Percentiles rank a stretch among this genome's conserved stretches.
Conservation (phyloP, 2,329 filamentous ascomycete species). For the Pseudopyricularia cyperi region DNA sequence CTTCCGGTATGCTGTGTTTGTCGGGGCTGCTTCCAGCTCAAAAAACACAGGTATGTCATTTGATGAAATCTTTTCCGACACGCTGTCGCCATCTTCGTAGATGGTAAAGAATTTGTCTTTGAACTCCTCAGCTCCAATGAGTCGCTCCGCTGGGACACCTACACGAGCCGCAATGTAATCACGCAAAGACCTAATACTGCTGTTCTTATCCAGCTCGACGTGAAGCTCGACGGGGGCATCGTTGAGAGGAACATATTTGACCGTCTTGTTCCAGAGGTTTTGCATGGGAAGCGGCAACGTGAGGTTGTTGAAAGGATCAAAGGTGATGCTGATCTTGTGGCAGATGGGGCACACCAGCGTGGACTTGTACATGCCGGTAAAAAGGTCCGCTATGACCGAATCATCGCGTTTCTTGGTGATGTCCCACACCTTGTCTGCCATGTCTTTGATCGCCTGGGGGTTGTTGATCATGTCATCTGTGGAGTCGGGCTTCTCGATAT, state of each 20-base stretch:
- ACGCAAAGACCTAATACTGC: conserved; percentile 55
- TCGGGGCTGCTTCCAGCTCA: conserved; percentile 68
- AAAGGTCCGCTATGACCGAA: conserved; percentile 88
- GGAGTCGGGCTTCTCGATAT: conserved; percentile 94
- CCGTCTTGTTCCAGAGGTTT: conserved; percentile 61
- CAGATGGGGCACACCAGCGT: conserved; percentile 86
- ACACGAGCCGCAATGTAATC: conserved; percentile 55
- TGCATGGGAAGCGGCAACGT: conserved; percentile 84
- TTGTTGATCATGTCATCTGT: conserved; percentile 91
- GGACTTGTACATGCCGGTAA: conserved; percentile 97
- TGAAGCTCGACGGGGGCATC: conserved; percentile 58
- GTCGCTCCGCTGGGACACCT: conserved; percentile 46
- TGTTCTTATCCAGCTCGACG: conserved; percentile 70
- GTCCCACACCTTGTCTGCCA: conserved; percentile 81
- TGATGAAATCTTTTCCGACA: conserved; percentile 57
- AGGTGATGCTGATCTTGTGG: conserved; percentile 93
- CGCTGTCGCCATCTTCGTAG: conserved; percentile 54
- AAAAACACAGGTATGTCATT: conserved; percentile 58
- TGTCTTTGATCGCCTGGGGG: conserved; percentile 62
- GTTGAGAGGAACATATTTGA: conserved; percentile 68
- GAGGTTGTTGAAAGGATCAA: conserved; percentile 92
- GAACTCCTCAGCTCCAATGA: conserved; percentile 78
- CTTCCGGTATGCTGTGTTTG: conserved; percentile 55
- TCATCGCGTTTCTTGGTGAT: conserved; percentile 90
- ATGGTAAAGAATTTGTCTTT: conserved; percentile 76